Base-by-base conservation (phyloP, 2,329 filamentous ascomycete species). In the Colletotrichum lindemuthianum region DNA sequence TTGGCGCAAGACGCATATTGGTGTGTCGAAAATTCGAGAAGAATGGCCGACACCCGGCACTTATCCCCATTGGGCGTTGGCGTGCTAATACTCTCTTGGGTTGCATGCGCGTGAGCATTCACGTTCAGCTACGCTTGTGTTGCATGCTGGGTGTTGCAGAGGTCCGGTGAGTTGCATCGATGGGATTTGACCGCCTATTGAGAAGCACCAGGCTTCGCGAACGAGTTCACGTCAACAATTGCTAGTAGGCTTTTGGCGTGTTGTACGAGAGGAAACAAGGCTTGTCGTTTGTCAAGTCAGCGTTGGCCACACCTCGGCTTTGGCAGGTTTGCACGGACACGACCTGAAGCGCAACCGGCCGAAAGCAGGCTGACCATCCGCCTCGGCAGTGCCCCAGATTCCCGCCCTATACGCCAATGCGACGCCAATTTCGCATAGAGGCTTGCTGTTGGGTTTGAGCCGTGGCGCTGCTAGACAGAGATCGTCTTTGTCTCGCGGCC, bases 401-500 rank as follows among this genome's bases (percentile, higher is more conserved):
- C 36, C 51, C 59, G 50, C 44, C n/a, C 24, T 34, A 43, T 48
- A 43, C 47, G 24, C 58, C 45, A 63, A 59, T 63, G 9, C 52
- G 8, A 52, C 50, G 34, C 9, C 45, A 50, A 52, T 45, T 57
- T 47, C 40, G 40, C 34, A 40, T 24, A 34, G 49, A 49, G 54
- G 43, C 54, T 44, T 32, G 59, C 33, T 34, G 12, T 39, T 16
- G 36, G 34, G 52, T 58, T 49, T 50, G 36, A 44, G 54, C 45
- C 59, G 63, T 66, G 60, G 63, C 60, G 63, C 49, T 16, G 43
- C 48, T 50, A 43, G 52, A 51, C 41, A 66, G 43, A 54, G 50
- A 63, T 65, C 53, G 8, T 37, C 54, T 59, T 64, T 59, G 59
- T 66, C 60, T 66, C 33, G 39, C 63, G 63, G 54, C 49, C 60